phyloP scores from a whole-genome alignment of 352 stramenopile genomes.

The Phytopythium cucurbitacearum region DNA sequence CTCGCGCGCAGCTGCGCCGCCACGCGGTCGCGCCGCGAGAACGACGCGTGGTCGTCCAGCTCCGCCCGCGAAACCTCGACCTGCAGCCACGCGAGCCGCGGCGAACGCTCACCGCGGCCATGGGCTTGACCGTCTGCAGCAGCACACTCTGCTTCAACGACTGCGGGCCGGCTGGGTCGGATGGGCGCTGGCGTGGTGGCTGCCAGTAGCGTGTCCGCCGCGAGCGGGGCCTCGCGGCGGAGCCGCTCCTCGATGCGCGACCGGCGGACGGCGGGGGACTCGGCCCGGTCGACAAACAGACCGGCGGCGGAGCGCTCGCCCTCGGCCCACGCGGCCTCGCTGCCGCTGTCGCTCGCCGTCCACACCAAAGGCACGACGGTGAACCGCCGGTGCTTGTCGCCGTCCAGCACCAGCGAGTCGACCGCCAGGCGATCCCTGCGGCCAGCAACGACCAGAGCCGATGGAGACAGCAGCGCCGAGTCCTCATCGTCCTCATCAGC shows the following conservation, averaged over 20 bases:
- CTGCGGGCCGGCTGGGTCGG: not conserved
- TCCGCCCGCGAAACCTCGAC: conserved; percentile 52
- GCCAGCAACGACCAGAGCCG: not conserved
- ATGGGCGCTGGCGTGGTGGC: too few relatives aligned
- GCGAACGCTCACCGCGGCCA: too few relatives aligned
- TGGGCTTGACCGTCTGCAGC: not conserved
- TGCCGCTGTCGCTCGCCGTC: not conserved
- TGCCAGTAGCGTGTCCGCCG: not conserved
- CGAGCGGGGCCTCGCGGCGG: not conserved
- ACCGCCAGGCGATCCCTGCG: not conserved
- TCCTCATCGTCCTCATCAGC: not conserved
- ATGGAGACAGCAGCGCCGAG: not conserved
- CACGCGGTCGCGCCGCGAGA: conserved; percentile 63
- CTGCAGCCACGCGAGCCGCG: conserved; percentile 24
- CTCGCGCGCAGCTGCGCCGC: conserved; percentile 53
- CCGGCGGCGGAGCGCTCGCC: not conserved
- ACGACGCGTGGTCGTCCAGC: conserved; percentile 73
- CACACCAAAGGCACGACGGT: not conserved
- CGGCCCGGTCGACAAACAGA: not conserved
- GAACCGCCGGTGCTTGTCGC: not conserved
- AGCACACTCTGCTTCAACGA: not conserved
- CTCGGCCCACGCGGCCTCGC: too few relatives aligned
- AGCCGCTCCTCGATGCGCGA: conserved; percentile 5
- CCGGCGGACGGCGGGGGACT: not conserved
- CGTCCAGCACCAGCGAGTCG: not conserved